Conservation (phyloP, 805 yeast genomes). For the Kodamaea sagamina region DNA sequence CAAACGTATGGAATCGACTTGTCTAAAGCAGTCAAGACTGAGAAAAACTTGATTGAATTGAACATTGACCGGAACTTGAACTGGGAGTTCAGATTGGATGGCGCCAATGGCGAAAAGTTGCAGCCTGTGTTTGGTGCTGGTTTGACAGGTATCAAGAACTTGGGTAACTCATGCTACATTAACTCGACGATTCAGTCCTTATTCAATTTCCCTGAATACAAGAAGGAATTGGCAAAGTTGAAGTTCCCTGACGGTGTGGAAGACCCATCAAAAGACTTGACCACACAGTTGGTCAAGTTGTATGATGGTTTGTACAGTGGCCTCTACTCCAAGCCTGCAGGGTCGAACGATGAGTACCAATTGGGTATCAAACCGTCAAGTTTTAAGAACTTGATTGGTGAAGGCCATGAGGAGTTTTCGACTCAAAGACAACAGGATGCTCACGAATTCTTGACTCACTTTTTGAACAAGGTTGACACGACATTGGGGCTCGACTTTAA, state of each 20-base stretch:
- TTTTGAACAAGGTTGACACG: slow-evolving; percentile 62
- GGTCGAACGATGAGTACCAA: slow-evolving; percentile 55
- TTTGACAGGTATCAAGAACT: slow-evolving; percentile 80
- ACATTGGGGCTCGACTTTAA: slow-evolving; percentile 49
- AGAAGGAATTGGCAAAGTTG: slow-evolving; percentile 41
- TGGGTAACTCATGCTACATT: slow-evolving; percentile 92
- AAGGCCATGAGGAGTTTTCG: slow-evolving; percentile 76
- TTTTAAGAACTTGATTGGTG: slow-evolving; percentile 76
- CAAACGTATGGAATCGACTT: slow-evolving; percentile 68
- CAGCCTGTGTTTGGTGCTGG: slow-evolving; percentile 72
- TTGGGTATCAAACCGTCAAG: slow-evolving; percentile 74
- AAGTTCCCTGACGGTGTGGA: slow-evolving; percentile 18
- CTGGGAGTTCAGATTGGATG: slow-evolving; percentile 88
- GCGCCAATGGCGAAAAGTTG: slow-evolving; percentile 65
- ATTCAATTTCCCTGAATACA: slow-evolving; percentile 45
- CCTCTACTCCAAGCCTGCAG: slow-evolving; percentile 59
- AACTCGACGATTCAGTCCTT: slow-evolving; percentile 79
- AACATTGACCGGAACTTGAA: slow-evolving; percentile 90
- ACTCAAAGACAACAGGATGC: slow-evolving; percentile 95
- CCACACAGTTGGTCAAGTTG: slow-evolving; percentile 75
- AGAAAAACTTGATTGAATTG: slow-evolving; percentile 82
- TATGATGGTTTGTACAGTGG: slow-evolving; percentile 80
- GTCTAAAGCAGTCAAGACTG: slow-evolving; percentile 62
- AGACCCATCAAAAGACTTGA: slow-evolving; percentile 61
- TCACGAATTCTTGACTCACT: slow-evolving; percentile 76